Evolutionary conservation across 345 rosid genomes (phyloP).

Genomic region (Citrus hindsii): DNA sequence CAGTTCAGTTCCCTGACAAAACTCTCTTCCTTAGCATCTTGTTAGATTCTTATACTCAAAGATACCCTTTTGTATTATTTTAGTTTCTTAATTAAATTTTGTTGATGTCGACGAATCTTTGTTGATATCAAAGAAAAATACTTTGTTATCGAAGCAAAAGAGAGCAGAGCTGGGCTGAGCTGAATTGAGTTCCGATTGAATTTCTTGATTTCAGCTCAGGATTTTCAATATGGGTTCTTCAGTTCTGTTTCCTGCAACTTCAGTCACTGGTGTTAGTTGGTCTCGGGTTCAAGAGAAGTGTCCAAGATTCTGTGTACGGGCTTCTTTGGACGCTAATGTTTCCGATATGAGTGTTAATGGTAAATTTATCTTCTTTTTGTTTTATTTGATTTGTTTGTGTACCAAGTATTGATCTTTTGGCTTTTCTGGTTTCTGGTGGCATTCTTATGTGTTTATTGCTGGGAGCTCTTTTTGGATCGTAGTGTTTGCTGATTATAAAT

Average conservation of each 20-base stretch:
- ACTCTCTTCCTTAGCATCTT: conserved; percentile 14
- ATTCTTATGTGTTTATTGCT: no score
- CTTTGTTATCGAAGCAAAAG: not conserved
- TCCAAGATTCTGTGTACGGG: conserved; percentile 47
- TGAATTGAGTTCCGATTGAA: not conserved
- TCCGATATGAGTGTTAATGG: conserved; percentile 98
- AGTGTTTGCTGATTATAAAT: no score
- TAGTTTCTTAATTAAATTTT: not conserved
- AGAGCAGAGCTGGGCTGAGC: not conserved
- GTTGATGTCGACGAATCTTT: not conserved
- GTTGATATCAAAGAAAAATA: not conserved
- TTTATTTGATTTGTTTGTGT: no score
- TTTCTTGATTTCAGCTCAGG: not conserved
- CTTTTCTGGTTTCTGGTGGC: no score
- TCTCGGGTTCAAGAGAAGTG: conserved; percentile 30
- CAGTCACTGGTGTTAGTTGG: conserved; percentile 40
- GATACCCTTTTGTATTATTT: conserved; percentile 4
- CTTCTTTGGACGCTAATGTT: conserved; percentile 72
- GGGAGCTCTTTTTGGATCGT: no score
- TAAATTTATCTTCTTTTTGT: conserved; percentile 17
- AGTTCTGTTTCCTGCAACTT: conserved; percentile 58
- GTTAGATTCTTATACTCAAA: not conserved
- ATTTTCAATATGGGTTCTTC: conserved; percentile 66
- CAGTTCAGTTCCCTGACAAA: conserved; percentile 5
- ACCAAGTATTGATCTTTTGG: no score